A percentile compares a stretch with the other conserved stretches of the same genome.
Evolutionary conservation across 257 asterid genomes (phyloP).

Genomic region (Solanum paucissectum): DNA sequence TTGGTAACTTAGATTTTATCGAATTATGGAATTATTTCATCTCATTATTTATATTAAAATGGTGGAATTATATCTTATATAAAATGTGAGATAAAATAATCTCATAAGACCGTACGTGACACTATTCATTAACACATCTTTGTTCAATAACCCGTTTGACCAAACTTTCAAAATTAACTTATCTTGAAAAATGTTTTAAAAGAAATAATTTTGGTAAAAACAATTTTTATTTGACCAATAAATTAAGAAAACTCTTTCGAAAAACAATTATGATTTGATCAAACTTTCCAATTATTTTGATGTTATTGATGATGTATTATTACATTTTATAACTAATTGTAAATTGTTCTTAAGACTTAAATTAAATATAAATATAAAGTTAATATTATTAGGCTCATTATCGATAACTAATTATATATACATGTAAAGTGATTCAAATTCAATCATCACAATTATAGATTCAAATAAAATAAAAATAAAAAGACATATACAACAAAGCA

Average conservation of each 20-base stretch:
- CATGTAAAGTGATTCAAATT: neutral
- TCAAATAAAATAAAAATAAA: neutral
- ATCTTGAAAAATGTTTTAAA: neutral
- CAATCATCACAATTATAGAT: neutral
- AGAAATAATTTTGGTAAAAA: no score
- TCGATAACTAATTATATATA: neutral
- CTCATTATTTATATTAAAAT: no score
- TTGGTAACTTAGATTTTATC: no score
- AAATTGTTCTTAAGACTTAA: neutral
- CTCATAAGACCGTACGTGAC: neutral
- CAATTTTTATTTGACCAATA: no score
- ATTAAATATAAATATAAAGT: neutral
- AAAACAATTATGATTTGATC: no score
- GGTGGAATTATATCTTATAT: neutral
- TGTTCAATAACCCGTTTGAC: neutral
- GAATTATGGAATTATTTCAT: no score
- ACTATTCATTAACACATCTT: neutral
- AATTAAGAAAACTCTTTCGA: no score
- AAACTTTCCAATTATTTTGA: neutral
- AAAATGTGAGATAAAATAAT: neutral
- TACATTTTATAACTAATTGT: neutral
- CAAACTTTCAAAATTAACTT: no score
- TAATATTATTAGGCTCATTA: no score
- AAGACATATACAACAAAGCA: neutral
- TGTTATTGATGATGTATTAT: neutral